A percentile compares a stretch with the other conserved stretches of the same genome.
Evolutionary conservation across 2,329 filamentous ascomycete genomes (phyloP).

Genomic region (Blastomyces gilchristii): DNA sequence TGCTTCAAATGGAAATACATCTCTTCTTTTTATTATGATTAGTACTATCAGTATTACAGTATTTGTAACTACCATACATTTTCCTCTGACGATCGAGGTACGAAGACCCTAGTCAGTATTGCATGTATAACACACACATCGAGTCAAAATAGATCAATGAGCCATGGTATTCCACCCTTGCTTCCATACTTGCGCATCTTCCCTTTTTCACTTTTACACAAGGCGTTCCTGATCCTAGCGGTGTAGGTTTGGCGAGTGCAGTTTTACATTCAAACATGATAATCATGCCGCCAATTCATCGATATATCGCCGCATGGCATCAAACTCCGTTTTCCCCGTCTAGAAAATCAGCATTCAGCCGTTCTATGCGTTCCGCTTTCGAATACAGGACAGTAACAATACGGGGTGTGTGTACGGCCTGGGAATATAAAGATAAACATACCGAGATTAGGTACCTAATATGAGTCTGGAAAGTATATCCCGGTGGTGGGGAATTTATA

Average conservation of each 20-base stretch:
- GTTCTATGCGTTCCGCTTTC: neutral
- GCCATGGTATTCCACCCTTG: neutral
- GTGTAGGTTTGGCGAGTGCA: neutral
- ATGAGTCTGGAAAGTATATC: constrained; percentile 21
- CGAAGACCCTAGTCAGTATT: neutral
- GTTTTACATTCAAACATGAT: neutral
- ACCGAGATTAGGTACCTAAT: constrained; percentile 39
- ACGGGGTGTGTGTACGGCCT: no score
- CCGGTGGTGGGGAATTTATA: neutral
- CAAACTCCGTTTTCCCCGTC: constrained; percentile 39
- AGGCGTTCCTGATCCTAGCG: neutral
- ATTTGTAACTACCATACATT: constrained; percentile 1
- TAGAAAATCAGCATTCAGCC: constrained; percentile 12
- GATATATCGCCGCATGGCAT: constrained; percentile 38
- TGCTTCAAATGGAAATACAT: constrained; percentile 8
- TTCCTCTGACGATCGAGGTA: neutral
- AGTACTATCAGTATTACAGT: neutral
- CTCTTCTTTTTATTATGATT: constrained; percentile 17
- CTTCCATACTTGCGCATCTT: neutral
- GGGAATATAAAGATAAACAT: neutral
- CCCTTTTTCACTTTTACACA: neutral
- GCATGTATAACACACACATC: constrained; percentile 1
- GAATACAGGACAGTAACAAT: neutral
- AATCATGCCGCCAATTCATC: constrained; percentile 30
- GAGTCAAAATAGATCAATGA: neutral